These are phyloP conservation scores for Termitomyces sp. DNA, from an alignment of 768 basidiomycete genomes.

Conservation along the genomic window DNA sequence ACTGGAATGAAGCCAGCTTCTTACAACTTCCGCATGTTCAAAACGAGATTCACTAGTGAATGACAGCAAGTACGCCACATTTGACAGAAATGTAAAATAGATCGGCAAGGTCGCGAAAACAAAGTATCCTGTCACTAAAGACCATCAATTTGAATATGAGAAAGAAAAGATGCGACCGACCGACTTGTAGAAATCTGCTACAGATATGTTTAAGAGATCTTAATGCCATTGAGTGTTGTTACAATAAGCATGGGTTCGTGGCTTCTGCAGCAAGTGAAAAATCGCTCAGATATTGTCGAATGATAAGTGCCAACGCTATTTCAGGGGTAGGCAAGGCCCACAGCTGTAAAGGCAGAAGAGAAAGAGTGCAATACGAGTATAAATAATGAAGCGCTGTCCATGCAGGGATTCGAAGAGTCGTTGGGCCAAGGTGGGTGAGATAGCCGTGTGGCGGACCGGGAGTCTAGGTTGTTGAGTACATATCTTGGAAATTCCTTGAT, in stretches of 20 bases:
- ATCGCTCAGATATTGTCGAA: neutral
- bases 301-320: slow-evolving; percentile 29
- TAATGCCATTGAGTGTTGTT: slow-evolving; percentile 46
- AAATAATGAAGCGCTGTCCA: neutral
- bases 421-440: too few relatives aligned
- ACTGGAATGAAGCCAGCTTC: neutral
- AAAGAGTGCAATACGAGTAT: too few relatives aligned
- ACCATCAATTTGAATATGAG: neutral
- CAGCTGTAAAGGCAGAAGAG: too few relatives aligned
- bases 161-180: slow-evolving; percentile 17
- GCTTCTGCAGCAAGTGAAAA: slow-evolving; percentile 19
- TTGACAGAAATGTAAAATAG: neutral
- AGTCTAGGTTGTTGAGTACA: neutral
- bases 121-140: slow-evolving; percentile 37
- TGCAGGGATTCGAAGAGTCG: neutral
- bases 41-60: slow-evolving; percentile 4
- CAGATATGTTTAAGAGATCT: slow-evolving; percentile 44
- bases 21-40: neutral
- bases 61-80: slow-evolving; percentile 5
- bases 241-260: slow-evolving; percentile 50
- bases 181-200: slow-evolving; percentile 34
- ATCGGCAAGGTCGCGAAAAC: slow-evolving; percentile 45
- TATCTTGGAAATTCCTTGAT: neutral
- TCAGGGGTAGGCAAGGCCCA: slow-evolving; percentile 24
- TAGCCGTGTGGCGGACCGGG: neutral